phyloP scores from a whole-genome alignment of 2,329 filamentous ascomycete species.

The Keithomyces neogunnii region DNA sequence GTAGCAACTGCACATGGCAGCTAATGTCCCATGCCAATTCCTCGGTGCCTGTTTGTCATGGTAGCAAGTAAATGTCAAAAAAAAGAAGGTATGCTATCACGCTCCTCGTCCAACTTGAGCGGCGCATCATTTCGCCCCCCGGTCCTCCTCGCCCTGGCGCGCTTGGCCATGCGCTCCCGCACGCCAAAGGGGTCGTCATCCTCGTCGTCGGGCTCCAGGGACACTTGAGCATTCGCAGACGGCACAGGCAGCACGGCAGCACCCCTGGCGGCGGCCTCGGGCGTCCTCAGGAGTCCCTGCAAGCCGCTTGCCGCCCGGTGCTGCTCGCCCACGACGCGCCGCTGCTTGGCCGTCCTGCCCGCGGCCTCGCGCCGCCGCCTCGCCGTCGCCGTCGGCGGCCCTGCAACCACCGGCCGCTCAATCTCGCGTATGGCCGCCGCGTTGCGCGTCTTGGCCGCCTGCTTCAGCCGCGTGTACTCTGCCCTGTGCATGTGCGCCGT shows the following conservation, averaged over 20 bases:
- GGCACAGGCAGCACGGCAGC: constrained; percentile 6
- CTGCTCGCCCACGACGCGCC: constrained; percentile 10
- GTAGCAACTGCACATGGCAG: too few species aligned
- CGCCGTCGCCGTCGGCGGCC: constrained; percentile 20
- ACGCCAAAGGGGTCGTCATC: constrained; percentile 28
- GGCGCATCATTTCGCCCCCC: constrained; percentile 13
- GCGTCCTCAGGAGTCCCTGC: constrained; percentile 33
- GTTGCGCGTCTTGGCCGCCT: constrained; percentile 44
- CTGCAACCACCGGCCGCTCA: constrained; percentile 39
- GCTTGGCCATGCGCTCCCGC: constrained; percentile 18
- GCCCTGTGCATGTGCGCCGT: constrained; percentile 70
- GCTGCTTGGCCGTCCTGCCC: constrained; percentile 17
- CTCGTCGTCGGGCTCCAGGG: neutral
- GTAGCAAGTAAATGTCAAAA: constrained; percentile 14
- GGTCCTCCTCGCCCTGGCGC: constrained; percentile 22
- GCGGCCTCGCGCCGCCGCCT: constrained; percentile 13
- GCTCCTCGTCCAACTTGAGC: constrained; percentile 10
- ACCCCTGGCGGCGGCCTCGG: constrained; percentile 18
- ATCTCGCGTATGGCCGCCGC: constrained; percentile 41
- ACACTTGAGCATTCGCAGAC: neutral
- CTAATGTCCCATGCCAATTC: too few species aligned
- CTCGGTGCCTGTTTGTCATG: too few species aligned
- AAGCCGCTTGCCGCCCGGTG: constrained; percentile 25
- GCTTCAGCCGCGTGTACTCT: constrained; percentile 63
- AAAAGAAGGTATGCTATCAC: constrained; percentile 29